Evolutionary conservation across 345 rosid species (phyloP), one percentile per base, ranked within the genome.

Genomic region (Trapa incisa): DNA sequence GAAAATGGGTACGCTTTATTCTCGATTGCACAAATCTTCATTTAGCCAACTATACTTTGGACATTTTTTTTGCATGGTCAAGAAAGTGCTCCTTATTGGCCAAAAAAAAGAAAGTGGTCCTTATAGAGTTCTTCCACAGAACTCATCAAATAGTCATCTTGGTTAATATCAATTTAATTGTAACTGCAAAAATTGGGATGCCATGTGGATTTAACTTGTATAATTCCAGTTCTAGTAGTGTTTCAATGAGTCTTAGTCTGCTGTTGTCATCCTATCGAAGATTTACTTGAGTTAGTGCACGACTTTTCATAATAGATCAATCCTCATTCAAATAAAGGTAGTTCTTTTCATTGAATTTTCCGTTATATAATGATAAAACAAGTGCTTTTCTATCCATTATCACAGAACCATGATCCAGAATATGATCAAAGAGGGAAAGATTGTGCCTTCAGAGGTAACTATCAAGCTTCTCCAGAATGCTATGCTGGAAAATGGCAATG

Each of bases 371-470:
- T 50, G 17, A 29, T 17, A 50, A 50, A 16, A 16, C 3, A 58
- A 47, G 22, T 37, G 63, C 35, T 50, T 45, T 71, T 47, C 37
- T 64, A 8, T 60, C 56, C 69, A 17, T 70, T 13, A 6, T 65
- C 76, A 66, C 77, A 85, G 94, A 76, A 80, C 75, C 69, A 84
- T 86, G 89, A 86, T 86, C 70, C 85, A 81, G 67, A 78, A 78
- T 79, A 78, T 86, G 81, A 85, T 78, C 75, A 80, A 70, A 66
- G 89, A 86, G 48, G 95, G 96, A 69, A 89, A 82, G 76, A 84
- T 92, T 67, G 98, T 89, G 63, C 96, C 96, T 29, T 92, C 95
- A 33, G 92, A 86, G 82, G 84, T 89, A 17, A 92, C 98, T 14
- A 76, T 92, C 53, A 82, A 83, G 76, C 98, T 89, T 74, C 84